Evolutionary conservation across 208 protist genomes (phyloP).

Genomic region (Trypanosoma lewisi): DNA sequence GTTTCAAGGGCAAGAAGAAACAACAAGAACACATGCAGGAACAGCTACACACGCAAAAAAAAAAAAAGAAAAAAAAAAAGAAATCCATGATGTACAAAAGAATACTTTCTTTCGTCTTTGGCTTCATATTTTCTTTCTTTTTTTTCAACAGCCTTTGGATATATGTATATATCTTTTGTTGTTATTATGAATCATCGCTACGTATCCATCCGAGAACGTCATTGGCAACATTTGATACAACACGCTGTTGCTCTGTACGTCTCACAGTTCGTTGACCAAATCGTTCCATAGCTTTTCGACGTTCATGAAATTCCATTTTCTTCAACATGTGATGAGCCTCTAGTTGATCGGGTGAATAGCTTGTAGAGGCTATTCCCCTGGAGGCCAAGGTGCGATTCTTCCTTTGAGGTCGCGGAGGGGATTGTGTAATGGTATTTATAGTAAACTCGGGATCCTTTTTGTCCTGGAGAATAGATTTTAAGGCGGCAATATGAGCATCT

Average conservation of each 20-base stretch:
- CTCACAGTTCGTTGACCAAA: constrained; percentile 55
- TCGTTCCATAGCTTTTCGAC: constrained; percentile 62
- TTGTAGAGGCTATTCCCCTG: constrained; percentile 65
- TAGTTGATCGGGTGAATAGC: constrained; percentile 59
- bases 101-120: neutral
- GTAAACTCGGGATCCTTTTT: constrained; percentile 45
- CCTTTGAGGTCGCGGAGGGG: constrained; percentile 43
- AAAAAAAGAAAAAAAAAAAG: constrained; percentile 11
- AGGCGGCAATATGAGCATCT: constrained; percentile 43
- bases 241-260: constrained; percentile 64
- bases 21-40: constrained; percentile 3
- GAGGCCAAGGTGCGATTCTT: constrained; percentile 47
- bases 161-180: neutral
- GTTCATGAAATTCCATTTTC: constrained; percentile 77
- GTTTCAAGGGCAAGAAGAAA: constrained; percentile 13
- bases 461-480: constrained; percentile 40
- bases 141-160: neutral
- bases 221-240: constrained; percentile 71
- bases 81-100: neutral
- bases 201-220: constrained; percentile 86
- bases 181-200: constrained; percentile 32
- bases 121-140: constrained; percentile 4
- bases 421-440: constrained; percentile 45
- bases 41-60: constrained; percentile 7
- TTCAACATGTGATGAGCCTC: constrained; percentile 74